phyloP scores from a whole-genome alignment of 768 basidiomycete genomes.

The Phaeotremella skinneri region DNA sequence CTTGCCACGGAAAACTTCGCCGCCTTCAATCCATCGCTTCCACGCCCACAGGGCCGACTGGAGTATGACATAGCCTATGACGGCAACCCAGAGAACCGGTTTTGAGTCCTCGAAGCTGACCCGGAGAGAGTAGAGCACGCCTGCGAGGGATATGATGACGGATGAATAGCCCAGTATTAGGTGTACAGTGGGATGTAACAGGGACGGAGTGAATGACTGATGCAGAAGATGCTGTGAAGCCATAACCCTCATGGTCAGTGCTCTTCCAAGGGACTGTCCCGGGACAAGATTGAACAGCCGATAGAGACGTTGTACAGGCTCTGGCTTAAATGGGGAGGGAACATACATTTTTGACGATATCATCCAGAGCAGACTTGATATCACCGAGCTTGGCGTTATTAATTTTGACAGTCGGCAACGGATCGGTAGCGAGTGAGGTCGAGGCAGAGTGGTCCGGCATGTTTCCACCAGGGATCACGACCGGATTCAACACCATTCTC shows the following conservation, averaged over 20 bases:
- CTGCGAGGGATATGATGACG: slow-evolving; percentile 75
- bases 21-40: slow-evolving; percentile 43
- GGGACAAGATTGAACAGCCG: not conserved
- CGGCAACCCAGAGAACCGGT: slow-evolving; percentile 70
- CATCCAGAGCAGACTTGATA: slow-evolving; percentile 67
- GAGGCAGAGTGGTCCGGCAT: not conserved
- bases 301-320: not conserved
- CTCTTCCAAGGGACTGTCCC: not conserved
- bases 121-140: slow-evolving; percentile 80
- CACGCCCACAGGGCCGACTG: slow-evolving; percentile 38
- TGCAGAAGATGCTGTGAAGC: slow-evolving; percentile 26
- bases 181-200: slow-evolving; percentile 83
- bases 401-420: slow-evolving; percentile 54
- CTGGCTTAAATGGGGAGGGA: not conserved
- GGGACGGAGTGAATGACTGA: slow-evolving; percentile 73
- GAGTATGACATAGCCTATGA: slow-evolving; percentile 55
- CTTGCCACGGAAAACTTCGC: slow-evolving; percentile 67
- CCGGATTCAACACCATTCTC: not conserved
- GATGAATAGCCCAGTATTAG: slow-evolving; percentile 82
- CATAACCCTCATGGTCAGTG: not conserved
- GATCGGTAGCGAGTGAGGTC: slow-evolving; percentile 28
- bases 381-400: slow-evolving; percentile 59
- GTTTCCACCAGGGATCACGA: not conserved
- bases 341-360: slow-evolving; percentile 81
- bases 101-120: slow-evolving; percentile 87